Evolutionary conservation across 2,329 filamentous ascomycete species (phyloP), one percentile per base, ranked within the genome.

Genomic region (Madurella mycetomatis): DNA sequence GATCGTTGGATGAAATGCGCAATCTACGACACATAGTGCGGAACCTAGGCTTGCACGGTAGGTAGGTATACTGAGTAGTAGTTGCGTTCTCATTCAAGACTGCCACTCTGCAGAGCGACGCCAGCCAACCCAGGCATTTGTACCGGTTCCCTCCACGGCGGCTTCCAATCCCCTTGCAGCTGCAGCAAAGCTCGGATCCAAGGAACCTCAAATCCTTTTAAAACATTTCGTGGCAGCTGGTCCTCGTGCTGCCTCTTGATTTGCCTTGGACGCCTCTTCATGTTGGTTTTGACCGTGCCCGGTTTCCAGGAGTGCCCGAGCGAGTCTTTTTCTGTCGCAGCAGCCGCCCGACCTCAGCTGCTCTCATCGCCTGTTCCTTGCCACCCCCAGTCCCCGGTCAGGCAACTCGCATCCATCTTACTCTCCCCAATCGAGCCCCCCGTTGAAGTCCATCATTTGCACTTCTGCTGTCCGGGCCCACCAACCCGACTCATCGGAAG

Each of bases 181-280:
- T 12, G 34, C 34, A 37, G 34, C 34, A 37, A 37, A 37, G 11
- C 34, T 37, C 34, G 34, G 34, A 37, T 37, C 34, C 34, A 16
- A 46, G 25, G 44, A 25, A 5, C 17, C 46, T 11, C 15, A 12
- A 37, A 48, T 48, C 34, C 46, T 45, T 46, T 16, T 8, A 45
- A 7, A 18, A 32, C 18, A 5, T 4, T 11, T 37, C 34, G 34
- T 15, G 11, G 9, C 34, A 37, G 30, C 13, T 7, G 5, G 8
- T 25, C 34, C 17, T 48, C 40, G 52, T 49, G 43, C 40, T 54
- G 47, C 47, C 34, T 47, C 47, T 39, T 47, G 47, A 50, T 47
- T 54, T 47, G 53, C n/a, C 16, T 39, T 8, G 11, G 18, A n/a
- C 25, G 4, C 7, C 25, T n/a, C n/a, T n/a, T 25, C 25, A 25